Conservation (phyloP, 306 rosid species). For the Pterocarpus santalinus region DNA sequence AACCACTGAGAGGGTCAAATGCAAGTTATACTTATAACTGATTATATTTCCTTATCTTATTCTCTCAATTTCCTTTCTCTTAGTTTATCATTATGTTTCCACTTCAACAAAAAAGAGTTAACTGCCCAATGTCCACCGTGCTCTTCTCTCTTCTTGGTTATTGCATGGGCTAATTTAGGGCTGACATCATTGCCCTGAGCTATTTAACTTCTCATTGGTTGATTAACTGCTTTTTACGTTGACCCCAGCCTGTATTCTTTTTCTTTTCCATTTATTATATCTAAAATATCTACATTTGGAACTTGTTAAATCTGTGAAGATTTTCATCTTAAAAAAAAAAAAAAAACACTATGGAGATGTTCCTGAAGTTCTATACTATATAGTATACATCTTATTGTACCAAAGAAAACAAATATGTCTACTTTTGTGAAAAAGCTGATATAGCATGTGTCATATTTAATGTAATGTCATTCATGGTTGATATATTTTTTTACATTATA, state of each 20-base stretch:
- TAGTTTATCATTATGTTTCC: background rate
- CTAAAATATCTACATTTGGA: background rate
- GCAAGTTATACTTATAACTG: conserved; percentile 1
- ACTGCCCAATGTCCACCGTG: background rate
- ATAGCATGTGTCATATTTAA: background rate
- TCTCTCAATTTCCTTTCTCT: background rate
- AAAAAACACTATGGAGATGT: background rate
- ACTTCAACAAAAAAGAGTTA: conserved; percentile 2
- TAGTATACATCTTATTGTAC: conserved; percentile 18
- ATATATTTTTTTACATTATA: conserved; percentile 17
- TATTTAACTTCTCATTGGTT: background rate
- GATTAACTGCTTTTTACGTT: background rate
- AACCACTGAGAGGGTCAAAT: conserved; percentile 11
- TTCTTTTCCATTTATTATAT: background rate
- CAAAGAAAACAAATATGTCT: background rate
- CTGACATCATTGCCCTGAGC: conserved; percentile 14
- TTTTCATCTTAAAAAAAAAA: background rate
- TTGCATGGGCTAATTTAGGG: conserved; percentile 17
- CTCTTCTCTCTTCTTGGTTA: background rate
- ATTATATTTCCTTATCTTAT: background rate
- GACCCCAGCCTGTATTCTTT: background rate
- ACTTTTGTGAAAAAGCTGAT: background rate
- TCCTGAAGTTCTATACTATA: background rate
- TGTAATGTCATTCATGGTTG: conserved; percentile 1
- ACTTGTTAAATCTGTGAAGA: conserved; percentile 16